phyloP scores from a whole-genome alignment of 805 yeast genomes.

The Cyberlindnera japonica region DNA sequence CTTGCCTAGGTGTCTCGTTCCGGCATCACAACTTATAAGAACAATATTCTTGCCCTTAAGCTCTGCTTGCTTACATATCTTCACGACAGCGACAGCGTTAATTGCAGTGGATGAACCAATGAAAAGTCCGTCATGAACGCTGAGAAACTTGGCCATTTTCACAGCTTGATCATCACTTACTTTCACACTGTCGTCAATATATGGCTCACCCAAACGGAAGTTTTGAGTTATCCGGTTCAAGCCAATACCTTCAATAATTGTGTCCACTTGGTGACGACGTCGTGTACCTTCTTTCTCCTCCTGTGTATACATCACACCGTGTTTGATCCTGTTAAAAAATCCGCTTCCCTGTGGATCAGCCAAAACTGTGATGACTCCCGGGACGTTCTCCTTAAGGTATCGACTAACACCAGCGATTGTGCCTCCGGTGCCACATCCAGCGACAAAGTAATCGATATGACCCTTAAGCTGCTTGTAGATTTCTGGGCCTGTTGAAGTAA shows the following conservation, averaged over 20 bases:
- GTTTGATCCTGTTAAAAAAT: constrained; percentile 74
- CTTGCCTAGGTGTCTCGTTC: constrained; percentile 83
- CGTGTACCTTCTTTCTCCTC: constrained; percentile 92
- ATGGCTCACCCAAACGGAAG: constrained; percentile 64
- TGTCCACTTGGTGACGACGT: constrained; percentile 94
- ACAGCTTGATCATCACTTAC: constrained; percentile 80
- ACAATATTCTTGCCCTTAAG: constrained; percentile 65
- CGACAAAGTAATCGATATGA: constrained; percentile 67
- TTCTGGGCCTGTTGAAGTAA: constrained; percentile 85
- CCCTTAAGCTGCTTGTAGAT: constrained; percentile 72
- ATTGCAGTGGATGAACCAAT: constrained; percentile 93
- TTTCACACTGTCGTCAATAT: constrained; percentile 73
- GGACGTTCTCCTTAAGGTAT: constrained; percentile 53
- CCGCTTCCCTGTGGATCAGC: constrained; percentile 99
- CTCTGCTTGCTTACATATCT: constrained; percentile 43
- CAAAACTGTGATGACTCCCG: constrained; percentile 46
- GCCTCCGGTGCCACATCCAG: constrained; percentile 97
- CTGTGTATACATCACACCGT: constrained; percentile 89
- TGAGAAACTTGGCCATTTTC: constrained; percentile 81
- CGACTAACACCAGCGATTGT: constrained; percentile 90
- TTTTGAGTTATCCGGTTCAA: constrained; percentile 82
- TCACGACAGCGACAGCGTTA: constrained; percentile 85
- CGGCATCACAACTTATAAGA: constrained; percentile 89
- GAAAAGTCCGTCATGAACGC: constrained; percentile 83
- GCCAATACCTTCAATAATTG: constrained; percentile 92